Percentiles rank a stretch among this genome's conserved stretches.
Evolutionary conservation across 257 asterid species (phyloP).

Genomic region (Lycium ferocissimum): DNA sequence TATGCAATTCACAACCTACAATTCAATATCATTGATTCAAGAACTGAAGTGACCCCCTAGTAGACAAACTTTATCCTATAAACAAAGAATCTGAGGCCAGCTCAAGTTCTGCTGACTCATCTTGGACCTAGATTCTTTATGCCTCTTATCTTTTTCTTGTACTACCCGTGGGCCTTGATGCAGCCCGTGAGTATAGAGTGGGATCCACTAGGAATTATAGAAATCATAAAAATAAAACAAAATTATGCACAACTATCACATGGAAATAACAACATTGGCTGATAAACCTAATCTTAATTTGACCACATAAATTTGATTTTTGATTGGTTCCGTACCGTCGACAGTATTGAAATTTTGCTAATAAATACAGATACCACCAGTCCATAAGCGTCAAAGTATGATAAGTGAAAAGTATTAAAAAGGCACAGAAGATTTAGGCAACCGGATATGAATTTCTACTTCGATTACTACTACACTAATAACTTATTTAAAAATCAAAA

Average conservation of each 20-base stretch:
- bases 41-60: constrained; percentile 9
- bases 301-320: not conserved
- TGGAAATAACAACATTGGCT: constrained; percentile 1
- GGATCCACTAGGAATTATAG: not conserved
- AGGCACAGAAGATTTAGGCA: too few species aligned
- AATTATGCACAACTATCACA: constrained; percentile 18
- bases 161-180: not conserved
- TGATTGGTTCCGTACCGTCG: not conserved
- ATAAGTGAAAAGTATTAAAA: too few species aligned
- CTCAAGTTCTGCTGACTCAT: not conserved
- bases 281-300: not conserved
- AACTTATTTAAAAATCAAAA: too few species aligned
- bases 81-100: not conserved
- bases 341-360: not conserved
- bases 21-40: not conserved
- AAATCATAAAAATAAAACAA: not conserved
- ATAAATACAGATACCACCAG: too few species aligned
- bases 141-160: not conserved
- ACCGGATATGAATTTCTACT: too few species aligned
- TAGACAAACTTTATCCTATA: not conserved
- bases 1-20: too few species aligned
- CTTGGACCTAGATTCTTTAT: not conserved
- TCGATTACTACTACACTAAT: too few species aligned
- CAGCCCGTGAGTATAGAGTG: not conserved
- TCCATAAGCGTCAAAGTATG: too few species aligned